A percentile compares a stretch with the other conserved stretches of the same genome.
These are phyloP conservation scores for Candolleomyces aberdarensis DNA, from an alignment of 768 basidiomycete species.

Conservation along the genomic window DNA sequence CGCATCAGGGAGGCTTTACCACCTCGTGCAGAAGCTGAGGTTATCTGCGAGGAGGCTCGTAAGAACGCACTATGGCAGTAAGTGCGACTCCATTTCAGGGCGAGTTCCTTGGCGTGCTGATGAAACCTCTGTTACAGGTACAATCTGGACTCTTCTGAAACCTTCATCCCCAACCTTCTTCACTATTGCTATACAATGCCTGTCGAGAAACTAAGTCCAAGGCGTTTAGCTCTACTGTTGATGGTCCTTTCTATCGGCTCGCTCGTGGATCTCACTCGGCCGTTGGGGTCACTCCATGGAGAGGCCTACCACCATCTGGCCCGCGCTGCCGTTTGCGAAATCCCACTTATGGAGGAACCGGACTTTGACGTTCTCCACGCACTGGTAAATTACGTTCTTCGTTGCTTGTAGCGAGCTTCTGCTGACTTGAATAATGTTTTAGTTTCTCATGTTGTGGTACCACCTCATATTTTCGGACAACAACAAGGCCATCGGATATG, in stretches of 20 bases:
- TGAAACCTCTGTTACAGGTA: conserved; percentile 36
- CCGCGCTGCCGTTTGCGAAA: conserved; percentile 66
- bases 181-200: conserved; percentile 65
- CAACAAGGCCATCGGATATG: conserved; percentile 67
- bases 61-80: conserved; percentile 74
- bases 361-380: conserved; percentile 71
- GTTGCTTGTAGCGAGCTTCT: background rate
- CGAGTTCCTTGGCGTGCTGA: conserved; percentile 5
- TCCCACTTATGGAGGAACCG: conserved; percentile 71
- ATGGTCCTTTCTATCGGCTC: conserved; percentile 75
- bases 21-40: conserved; percentile 52
- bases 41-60: conserved; percentile 61
- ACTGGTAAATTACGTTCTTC: conserved; percentile 36
- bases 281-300: conserved; percentile 54
- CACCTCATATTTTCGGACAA: conserved; percentile 73
- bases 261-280: conserved; percentile 58
- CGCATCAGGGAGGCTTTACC: conserved; percentile 64
- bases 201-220: conserved; percentile 58
- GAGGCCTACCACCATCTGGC: conserved; percentile 68
- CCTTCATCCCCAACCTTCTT: conserved; percentile 64
- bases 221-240: conserved; percentile 62
- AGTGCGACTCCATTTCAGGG: conserved; percentile 24
- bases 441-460: conserved; percentile 73
- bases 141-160: conserved; percentile 68
- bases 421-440: conserved; percentile 1